Percentiles rank a stretch among this genome's conserved stretches.
These are phyloP conservation scores for Corchorus capsularis DNA, from an alignment of 345 rosid genomes.

Conservation along the genomic window DNA sequence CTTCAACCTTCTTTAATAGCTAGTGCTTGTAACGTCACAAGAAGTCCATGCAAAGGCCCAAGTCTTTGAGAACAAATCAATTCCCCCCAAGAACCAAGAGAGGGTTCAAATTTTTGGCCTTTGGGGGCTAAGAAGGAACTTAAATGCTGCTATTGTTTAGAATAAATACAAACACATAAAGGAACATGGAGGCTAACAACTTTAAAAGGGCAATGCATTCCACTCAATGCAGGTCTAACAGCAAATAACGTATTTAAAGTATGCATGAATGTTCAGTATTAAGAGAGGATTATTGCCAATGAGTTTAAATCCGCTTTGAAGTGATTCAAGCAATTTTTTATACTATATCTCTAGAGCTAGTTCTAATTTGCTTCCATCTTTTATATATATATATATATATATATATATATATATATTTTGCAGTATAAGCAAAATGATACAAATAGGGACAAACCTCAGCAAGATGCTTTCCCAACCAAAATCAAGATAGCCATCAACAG, in stretches of 20 bases:
- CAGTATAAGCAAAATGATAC: neutral
- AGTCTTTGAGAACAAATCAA: conserved; percentile 1
- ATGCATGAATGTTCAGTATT: neutral
- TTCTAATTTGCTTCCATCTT: neutral
- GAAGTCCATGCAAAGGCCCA: neutral
- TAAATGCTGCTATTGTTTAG: neutral
- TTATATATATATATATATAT: too few species aligned
- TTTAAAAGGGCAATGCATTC: neutral
- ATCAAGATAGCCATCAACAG: conserved; percentile 1
- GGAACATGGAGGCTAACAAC: neutral
- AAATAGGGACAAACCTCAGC: neutral
- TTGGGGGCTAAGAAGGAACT: neutral
- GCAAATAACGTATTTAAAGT: neutral
- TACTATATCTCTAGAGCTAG: neutral
- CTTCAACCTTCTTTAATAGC: neutral
- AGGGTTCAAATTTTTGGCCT: neutral
- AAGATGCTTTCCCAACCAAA: neutral
- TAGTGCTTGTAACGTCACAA: neutral
- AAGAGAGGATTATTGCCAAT: neutral
- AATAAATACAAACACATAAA: neutral
- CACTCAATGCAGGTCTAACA: conserved; percentile 1
- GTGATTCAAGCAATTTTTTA: neutral
- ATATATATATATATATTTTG: too few species aligned
- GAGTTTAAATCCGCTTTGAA: neutral
- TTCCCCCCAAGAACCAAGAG: neutral